Evolutionary conservation across 1,284 basidiomycete species (phyloP).

Genomic region (Mrakiaceae sp.): DNA sequence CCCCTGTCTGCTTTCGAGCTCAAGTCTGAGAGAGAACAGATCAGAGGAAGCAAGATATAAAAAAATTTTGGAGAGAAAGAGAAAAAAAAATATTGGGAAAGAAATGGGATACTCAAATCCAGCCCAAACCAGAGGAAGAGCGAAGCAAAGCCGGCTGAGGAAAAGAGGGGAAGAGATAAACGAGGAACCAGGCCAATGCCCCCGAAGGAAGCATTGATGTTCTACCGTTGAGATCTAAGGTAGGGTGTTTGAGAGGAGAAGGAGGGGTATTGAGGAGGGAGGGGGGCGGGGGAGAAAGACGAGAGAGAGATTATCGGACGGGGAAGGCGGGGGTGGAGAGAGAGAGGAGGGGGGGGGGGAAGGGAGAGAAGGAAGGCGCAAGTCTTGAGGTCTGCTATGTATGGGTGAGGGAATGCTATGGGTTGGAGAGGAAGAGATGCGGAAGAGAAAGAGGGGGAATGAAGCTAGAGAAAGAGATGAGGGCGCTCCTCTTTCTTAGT

Average conservation of each 20-base stretch:
- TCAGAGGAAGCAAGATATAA: too few species aligned
- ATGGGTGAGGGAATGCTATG: constrained; percentile 9
- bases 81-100: too few species aligned
- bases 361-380: constrained; percentile 17
- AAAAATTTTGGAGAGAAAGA: too few species aligned
- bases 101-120: too few species aligned
- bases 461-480: constrained; percentile 21
- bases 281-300: neutral
- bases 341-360: constrained; percentile 15
- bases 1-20: too few species aligned
- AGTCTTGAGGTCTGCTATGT: neutral
- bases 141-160: too few species aligned
- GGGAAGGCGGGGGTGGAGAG: neutral
- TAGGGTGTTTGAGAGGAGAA: neutral
- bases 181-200: too few species aligned
- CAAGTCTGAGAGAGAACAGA: too few species aligned
- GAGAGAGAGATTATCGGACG: neutral
- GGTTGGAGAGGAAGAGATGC: constrained; percentile 14
- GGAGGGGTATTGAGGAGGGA: neutral
- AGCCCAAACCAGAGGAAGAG: too few species aligned
- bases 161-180: too few species aligned
- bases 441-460: constrained; percentile 29
- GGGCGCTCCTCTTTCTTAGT: neutral
- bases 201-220: too few species aligned
- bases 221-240: too few species aligned